phyloP scores from a whole-genome alignment of 495 filamentous ascomycete species.

The Cercophora samala region DNA sequence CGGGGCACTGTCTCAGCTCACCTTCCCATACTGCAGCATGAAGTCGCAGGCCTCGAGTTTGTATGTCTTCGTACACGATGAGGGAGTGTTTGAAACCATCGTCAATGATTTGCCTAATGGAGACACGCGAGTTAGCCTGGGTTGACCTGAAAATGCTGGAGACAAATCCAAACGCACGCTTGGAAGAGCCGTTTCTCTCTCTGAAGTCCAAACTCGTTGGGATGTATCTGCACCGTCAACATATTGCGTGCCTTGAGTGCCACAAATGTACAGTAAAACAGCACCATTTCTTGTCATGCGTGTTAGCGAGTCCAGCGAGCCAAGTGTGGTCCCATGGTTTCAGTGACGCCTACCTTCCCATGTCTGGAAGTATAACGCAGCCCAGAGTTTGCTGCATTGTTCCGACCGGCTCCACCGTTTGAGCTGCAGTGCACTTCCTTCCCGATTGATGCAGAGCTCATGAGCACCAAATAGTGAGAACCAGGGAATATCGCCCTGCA shows the following conservation, averaged over 20 bases:
- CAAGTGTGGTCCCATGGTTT: not conserved
- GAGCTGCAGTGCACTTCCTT: slow-evolving; percentile 46
- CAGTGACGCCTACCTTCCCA: slow-evolving; percentile 48
- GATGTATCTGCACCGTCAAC: slow-evolving; percentile 47
- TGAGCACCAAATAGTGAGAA: slow-evolving; percentile 48
- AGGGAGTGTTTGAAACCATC: slow-evolving; percentile 67
- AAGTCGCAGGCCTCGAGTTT: slow-evolving; percentile 58
- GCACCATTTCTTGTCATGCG: slow-evolving; percentile 57
- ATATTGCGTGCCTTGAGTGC: slow-evolving; percentile 69
- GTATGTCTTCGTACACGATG: slow-evolving; percentile 64
- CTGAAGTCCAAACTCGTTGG: slow-evolving; percentile 58
- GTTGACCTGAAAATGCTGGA: not conserved
- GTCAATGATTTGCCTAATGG: slow-evolving; percentile 63
- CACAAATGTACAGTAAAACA: slow-evolving; percentile 74
- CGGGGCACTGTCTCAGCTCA: slow-evolving; percentile 52
- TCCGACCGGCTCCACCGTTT: slow-evolving; percentile 47
- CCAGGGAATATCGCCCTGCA: slow-evolving; percentile 41
- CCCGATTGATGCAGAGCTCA: slow-evolving; percentile 48
- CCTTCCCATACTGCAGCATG: slow-evolving; percentile 52
- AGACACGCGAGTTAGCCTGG: not conserved
- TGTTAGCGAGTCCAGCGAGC: slow-evolving; percentile 17
- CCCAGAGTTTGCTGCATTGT: slow-evolving; percentile 48
- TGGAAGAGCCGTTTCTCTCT: slow-evolving; percentile 66
- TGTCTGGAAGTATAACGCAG: slow-evolving; percentile 50
- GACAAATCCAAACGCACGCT: slow-evolving; percentile 57